Conservation (phyloP, 768 basidiomycete genomes). For the Termitomyces sp. region DNA sequence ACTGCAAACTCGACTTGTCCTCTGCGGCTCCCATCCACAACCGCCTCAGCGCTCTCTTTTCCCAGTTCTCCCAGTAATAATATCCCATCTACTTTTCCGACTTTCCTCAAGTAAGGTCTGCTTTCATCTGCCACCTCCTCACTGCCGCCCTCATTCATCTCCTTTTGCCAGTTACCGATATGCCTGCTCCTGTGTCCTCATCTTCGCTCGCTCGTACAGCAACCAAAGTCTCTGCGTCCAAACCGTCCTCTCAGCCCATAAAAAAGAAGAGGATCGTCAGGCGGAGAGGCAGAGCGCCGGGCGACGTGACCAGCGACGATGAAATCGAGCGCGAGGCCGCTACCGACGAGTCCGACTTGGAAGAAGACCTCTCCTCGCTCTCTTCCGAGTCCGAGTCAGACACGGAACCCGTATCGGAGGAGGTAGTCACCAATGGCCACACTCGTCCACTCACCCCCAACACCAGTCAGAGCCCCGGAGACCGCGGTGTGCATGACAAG, state of each 20-base stretch:
- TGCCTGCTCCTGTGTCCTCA: conserved; percentile 40
- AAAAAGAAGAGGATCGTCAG: conserved; percentile 46
- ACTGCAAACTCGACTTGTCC: conserved; percentile 6
- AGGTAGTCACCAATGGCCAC: conserved; percentile 44
- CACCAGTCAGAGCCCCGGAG: conserved; percentile 58
- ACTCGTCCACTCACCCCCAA: conserved; percentile 59
- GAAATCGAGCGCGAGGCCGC: conserved; percentile 68
- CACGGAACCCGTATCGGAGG: conserved; percentile 65
- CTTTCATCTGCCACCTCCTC: conserved; percentile 9
- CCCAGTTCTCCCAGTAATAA: neutral
- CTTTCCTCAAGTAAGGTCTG: conserved; percentile 30
- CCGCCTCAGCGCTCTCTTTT: conserved; percentile 14
- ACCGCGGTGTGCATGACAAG: conserved; percentile 28
- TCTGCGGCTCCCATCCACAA: conserved; percentile 4
- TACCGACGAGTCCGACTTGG: conserved; percentile 72
- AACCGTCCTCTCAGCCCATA: conserved; percentile 26
- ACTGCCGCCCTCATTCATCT: conserved; percentile 15
- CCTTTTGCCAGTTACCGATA: conserved; percentile 25
- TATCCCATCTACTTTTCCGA: neutral
- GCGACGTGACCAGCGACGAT: conserved; percentile 66
- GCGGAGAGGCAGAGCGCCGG: conserved; percentile 58
- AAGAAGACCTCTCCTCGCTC: conserved; percentile 52
- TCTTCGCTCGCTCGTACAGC: conserved; percentile 26
- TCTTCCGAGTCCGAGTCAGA: conserved; percentile 66
- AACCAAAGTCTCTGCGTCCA: conserved; percentile 23